Evolutionary conservation across 441 rosid genomes (phyloP), one percentile per base, ranked within the genome.

Genomic region (Gossypium lobatum): DNA sequence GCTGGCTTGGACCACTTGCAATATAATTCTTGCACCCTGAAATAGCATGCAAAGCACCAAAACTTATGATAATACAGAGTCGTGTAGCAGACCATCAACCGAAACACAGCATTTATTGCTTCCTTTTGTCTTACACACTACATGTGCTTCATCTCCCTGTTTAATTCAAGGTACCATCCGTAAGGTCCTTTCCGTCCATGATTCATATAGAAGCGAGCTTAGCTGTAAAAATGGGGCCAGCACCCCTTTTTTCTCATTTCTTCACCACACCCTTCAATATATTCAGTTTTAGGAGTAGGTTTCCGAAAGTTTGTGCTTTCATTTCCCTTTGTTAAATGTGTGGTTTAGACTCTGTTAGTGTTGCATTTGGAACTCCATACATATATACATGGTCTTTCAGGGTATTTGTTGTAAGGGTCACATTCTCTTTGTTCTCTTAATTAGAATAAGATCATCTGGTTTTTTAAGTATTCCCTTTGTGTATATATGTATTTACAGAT

Each of bases 91-190:
- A 28, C 72, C 72, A 67, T 23, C 72, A 1, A 3, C 31, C 4
- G 16, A 21, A 67, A 26, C 72, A 50, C 8, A 23, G 1, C 59
- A 48, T 67, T 67, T 48, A 67, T 50, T 67, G 72, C 28, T 25
- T n/a, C 59, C 23, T 18, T 50, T 25, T 42, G n/a, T 25, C 72
- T 50, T 25, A 25, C 59, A n/a, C 14, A 1, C n/a, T 26, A 26
- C 72, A 67, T 67, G 72, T 50, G 72, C 59, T 67, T 26, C 58
- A 13, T 53, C 11, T 50, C 16, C 11, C 23, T 7, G 9, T 34
- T 50, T 21, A 55, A 25, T 50, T 25, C 4, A n/a, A 67, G n/a
- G 72, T 67, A 67, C 72, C 72, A n/a, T 50, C 72, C 72, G 72
- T 50, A 26, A 48, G 18, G 55, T 25, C 55, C 72, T 50, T 25